Base-by-base conservation (phyloP, 108 stramenopile species). In the Skeletonema grethae region DNA sequence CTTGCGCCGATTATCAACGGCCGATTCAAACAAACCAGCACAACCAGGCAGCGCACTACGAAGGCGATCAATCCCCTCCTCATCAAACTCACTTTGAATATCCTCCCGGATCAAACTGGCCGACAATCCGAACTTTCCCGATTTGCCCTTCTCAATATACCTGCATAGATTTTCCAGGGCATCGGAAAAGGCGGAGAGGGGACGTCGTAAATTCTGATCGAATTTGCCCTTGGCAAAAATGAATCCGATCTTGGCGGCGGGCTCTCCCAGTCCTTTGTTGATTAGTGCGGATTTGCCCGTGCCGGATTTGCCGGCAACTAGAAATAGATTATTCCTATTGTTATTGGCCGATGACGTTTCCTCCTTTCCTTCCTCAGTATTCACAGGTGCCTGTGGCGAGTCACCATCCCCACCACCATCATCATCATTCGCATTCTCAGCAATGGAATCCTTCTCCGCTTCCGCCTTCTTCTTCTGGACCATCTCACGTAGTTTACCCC, bases 391-490 rank as follows among this genome's bases (percentile, higher is more conserved):
- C n/a, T n/a, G n/a, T n/a, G n/a, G n/a, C n/a, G n/a, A n/a, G n/a
- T n/a, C n/a, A n/a, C n/a, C n/a, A n/a, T n/a, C n/a, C n/a, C n/a
- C n/a, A n/a, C n/a, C n/a, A n/a, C n/a, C n/a, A n/a, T n/a, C n/a
- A n/a, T n/a, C n/a, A n/a, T n/a, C n/a, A n/a, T n/a, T n/a, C n/a
- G n/a, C n/a, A n/a, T n/a, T n/a, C n/a, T n/a, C n/a, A n/a, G n/a
- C n/a, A n/a, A n/a, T n/a, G n/a, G n/a, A n/a, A n/a, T n/a, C n/a
- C n/a, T n/a, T n/a, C n/a, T n/a, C n/a, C n/a, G n/a, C n/a, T n/a
- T n/a, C n/a, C n/a, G n/a, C n/a, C 57, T 70, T 75, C 35, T 72
- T 67, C 35, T 79, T 73, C 20, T 15, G n/a, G 53, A 75, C 66
- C 15, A 70, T 31, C 5, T 75, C 62, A 20, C 78, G 73, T 20